Evolutionary conservation across 164 flowering plant species (phyloP), one percentile per base, ranked within the genome.

Genomic region (Nymphaea thermarum): DNA sequence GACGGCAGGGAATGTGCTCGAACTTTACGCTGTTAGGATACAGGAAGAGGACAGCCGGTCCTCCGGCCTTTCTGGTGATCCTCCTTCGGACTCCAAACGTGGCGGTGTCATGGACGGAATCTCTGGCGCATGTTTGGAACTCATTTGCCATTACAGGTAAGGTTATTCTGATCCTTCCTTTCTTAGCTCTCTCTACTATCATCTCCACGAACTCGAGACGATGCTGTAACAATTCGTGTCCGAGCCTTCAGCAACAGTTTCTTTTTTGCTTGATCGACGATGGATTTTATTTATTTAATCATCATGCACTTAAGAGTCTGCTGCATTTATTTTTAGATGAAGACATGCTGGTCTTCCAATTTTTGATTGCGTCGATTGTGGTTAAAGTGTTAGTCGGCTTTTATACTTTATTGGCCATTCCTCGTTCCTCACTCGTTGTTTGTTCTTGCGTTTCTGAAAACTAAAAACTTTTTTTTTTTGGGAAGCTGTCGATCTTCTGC

Each of bases 121-220:
- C 18, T 80, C 90, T 3, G 95, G 94, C 2, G 92, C 85, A 62
- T 86, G 85, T 14, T 92, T 94, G n/a, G 99, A 94, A 70, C 96
- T 94, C n/a, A 91, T 84, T 73, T 91, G 96, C 79, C 85, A 84
- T 71, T 87, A 87, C 81, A 88, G 96, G 98, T 93, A 70, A 3
- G 70, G 16, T 53, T 42, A n/a, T 47, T 2, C 44, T 16, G 4
- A 36, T 15, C 55, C 12, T 7, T 47, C 55, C 55, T 6, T 7
- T 67, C 17, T 6, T 67, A n/a, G n/a, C n/a, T n/a, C n/a, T n/a
- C n/a, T n/a, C n/a, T 3, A 42, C 25, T 42, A 42, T 59, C 60
- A 0, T n/a, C 16, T 6, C 14, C 17, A 59, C 3, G 59, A 5
- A 4, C 12, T 47, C 55, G 12, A 47, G 36, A 25, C 36, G 36